Percentiles rank a stretch among this genome's conserved stretches.
These are phyloP conservation scores for Ceratobasidium sp. DNA, from an alignment of 1,284 basidiomycete genomes.

Conservation along the genomic window DNA sequence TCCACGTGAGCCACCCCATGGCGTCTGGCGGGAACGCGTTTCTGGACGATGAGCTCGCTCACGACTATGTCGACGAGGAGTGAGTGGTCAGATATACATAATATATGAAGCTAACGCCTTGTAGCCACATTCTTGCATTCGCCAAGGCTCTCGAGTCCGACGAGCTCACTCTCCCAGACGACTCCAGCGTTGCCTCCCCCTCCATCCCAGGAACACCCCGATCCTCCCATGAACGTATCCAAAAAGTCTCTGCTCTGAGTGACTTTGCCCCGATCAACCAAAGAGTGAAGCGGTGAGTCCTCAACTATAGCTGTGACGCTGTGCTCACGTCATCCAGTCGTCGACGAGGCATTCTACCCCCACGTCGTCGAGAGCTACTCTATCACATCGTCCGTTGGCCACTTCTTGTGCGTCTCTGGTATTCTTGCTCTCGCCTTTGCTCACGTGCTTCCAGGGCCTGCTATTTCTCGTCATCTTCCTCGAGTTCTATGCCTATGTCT, in stretches of 20 bases:
- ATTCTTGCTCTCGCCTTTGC: not conserved
- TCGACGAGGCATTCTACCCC: constrained; percentile 14
- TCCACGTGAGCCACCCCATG: constrained; percentile 29
- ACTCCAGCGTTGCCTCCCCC: constrained; percentile 51
- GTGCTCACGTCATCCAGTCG: constrained; percentile 34
- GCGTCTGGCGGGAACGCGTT: constrained; percentile 18
- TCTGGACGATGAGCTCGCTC: constrained; percentile 34
- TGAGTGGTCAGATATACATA: constrained; percentile 51
- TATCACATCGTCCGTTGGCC: constrained; percentile 91
- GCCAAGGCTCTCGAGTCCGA: constrained; percentile 74
- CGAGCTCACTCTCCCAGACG: constrained; percentile 59
- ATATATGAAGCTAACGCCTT: constrained; percentile 2
- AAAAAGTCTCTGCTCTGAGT: constrained; percentile 87
- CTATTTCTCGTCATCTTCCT: constrained; percentile 86
- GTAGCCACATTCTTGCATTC: constrained; percentile 79
- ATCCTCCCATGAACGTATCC: constrained; percentile 57
- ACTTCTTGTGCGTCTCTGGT: constrained; percentile 69
- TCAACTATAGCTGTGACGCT: constrained; percentile 46
- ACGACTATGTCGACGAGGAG: constrained; percentile 77
- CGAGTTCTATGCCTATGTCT: constrained; percentile 86
- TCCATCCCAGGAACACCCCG: constrained; percentile 54
- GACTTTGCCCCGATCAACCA: constrained; percentile 94
- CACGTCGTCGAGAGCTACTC: constrained; percentile 70
- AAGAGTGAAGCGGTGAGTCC: constrained; percentile 71
- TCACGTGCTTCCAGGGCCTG: constrained; percentile 62